Percentiles rank a stretch among this genome's conserved stretches.
Evolutionary conservation across 169 alveolate genomes (phyloP).

Genomic region (Blepharisma undulans): DNA sequence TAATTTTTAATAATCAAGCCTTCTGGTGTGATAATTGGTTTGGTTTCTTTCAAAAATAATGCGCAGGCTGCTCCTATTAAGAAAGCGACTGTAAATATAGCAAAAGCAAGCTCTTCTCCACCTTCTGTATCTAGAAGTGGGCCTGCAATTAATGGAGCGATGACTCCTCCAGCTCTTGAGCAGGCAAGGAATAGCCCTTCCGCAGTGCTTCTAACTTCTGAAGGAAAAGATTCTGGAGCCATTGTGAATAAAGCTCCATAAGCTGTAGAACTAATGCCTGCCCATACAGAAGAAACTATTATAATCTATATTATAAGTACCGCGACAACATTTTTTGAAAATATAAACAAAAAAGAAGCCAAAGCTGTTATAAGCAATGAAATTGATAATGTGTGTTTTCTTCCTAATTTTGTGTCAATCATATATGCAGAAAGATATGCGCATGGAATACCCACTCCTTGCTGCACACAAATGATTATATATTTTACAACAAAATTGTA

Average conservation of each 20-base stretch:
- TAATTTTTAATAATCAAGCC: not conserved
- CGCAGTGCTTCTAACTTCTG: constrained; percentile 36
- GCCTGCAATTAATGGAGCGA: constrained; percentile 34
- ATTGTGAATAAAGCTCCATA: constrained; percentile 15
- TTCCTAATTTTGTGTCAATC: constrained; percentile 22
- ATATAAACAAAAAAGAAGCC: not conserved
- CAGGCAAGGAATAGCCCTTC: not conserved
- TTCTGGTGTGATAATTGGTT: not conserved
- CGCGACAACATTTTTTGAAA: not conserved
- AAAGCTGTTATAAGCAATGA: not conserved
- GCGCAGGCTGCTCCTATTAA: not conserved
- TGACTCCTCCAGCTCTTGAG: not conserved
- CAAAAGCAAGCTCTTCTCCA: not conserved
- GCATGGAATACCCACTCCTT: constrained; percentile 32
- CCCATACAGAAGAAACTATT: not conserved
- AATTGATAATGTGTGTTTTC: not conserved
- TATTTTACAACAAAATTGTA: not conserved
- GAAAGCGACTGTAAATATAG: not conserved
- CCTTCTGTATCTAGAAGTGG: constrained; percentile 7
- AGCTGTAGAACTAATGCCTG: not conserved
- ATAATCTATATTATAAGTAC: not conserved
- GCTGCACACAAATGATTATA: not conserved
- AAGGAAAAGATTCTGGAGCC: constrained; percentile 28
- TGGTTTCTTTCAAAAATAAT: not conserved
- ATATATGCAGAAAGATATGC: not conserved